phyloP scores from a whole-genome alignment of 2,329 filamentous ascomycete species.

The Capronia coronata region DNA sequence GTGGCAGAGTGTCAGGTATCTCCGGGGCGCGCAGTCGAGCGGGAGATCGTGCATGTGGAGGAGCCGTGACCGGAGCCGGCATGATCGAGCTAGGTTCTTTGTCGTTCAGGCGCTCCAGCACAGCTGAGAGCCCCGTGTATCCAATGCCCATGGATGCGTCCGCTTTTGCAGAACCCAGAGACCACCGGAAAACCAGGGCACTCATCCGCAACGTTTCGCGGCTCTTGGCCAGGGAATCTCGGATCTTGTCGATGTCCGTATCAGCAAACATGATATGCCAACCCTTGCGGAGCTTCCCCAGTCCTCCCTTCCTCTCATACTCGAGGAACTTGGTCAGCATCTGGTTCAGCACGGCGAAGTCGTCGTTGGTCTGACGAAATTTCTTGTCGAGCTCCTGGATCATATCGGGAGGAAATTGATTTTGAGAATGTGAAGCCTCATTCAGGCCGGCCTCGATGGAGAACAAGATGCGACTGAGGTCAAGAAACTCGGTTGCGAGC shows the following conservation, averaged over 20 bases:
- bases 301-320: slow-evolving; percentile 55
- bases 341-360: slow-evolving; percentile 59
- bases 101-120: slow-evolving; percentile 47
- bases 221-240: slow-evolving; percentile 50
- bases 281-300: slow-evolving; percentile 55
- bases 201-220: slow-evolving; percentile 59
- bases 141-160: slow-evolving; percentile 59
- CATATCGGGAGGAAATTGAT: slow-evolving; percentile 55
- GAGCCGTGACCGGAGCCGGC: slow-evolving; percentile 10
- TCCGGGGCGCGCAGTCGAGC: background rate
- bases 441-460: slow-evolving; percentile 60
- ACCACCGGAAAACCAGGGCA: slow-evolving; percentile 60
- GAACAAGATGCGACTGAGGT: slow-evolving; percentile 60
- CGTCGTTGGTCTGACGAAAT: slow-evolving; percentile 54
- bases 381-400: slow-evolving; percentile 58
- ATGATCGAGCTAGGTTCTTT: slow-evolving; percentile 30
- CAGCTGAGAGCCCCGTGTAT: slow-evolving; percentile 60
- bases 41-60: background rate
- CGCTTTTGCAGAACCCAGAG: slow-evolving; percentile 52
- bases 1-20: slow-evolving; percentile 25
- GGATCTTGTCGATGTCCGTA: slow-evolving; percentile 56
- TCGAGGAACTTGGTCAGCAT: slow-evolving; percentile 57
- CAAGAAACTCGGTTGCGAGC: slow-evolving; percentile 60
- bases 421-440: slow-evolving; percentile 47
- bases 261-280: slow-evolving; percentile 60